phyloP scores from a whole-genome alignment of 2,329 filamentous ascomycete genomes.

The Penicillium polonicum region DNA sequence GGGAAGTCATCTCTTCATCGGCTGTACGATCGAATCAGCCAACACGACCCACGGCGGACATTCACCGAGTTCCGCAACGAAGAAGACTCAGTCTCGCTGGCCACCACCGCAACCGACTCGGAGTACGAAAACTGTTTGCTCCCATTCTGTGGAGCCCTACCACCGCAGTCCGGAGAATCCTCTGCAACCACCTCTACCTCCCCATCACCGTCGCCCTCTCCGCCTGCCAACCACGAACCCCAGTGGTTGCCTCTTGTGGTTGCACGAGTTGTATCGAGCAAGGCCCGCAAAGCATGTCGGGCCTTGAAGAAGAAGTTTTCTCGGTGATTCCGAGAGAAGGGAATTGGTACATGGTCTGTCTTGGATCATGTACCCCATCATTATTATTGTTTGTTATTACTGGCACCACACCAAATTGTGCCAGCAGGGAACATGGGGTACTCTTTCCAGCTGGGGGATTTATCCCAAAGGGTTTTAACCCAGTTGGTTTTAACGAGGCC shows the following conservation, averaged over 20 bases:
- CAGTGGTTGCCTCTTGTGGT: constrained; percentile 1
- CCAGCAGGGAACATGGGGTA: neutral
- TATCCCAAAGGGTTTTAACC: constrained; percentile 1
- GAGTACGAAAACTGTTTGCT: neutral
- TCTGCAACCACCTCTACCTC: neutral
- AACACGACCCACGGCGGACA: neutral
- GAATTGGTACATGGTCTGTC: neutral
- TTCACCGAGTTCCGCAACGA: neutral
- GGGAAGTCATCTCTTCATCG: constrained; percentile 2
- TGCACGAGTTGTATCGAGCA: neutral
- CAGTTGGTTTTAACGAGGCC: constrained; percentile 9
- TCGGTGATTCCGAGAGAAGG: neutral
- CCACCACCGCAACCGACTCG: neutral
- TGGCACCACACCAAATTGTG: neutral
- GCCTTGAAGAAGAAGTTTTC: neutral
- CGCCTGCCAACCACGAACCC: neutral
- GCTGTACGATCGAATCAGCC: constrained; percentile 3
- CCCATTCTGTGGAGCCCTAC: neutral
- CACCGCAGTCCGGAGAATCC: neutral
- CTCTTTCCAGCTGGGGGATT: constrained; percentile 3
- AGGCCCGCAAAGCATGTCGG: neutral
- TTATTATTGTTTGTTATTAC: neutral
- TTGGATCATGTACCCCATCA: neutral
- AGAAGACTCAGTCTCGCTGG: neutral
- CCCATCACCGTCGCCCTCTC: neutral